Evolutionary conservation across 2,329 filamentous ascomycete genomes (phyloP), one percentile per base, ranked within the genome.

Genomic region (Purpureocillium takamizusanense): DNA sequence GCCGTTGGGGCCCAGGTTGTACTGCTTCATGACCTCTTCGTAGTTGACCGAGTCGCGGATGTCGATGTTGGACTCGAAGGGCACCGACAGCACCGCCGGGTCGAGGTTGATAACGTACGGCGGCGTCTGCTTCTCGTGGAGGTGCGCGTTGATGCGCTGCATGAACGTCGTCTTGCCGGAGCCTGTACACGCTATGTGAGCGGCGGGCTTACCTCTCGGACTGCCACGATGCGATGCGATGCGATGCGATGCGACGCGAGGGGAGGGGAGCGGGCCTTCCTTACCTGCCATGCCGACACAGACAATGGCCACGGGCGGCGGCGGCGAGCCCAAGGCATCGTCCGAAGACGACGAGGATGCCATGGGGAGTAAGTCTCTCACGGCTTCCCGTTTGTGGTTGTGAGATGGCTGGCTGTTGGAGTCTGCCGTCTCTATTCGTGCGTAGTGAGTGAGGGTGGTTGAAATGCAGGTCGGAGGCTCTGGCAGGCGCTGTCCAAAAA

Each of bases 101-200:
- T 98, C 92, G 45, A 98, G 83, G 62, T 98, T 98, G 57, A 98
- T 80, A 42, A 97, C 88, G 61, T 98, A 98, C 4, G 94, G 92
- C 1, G 87, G 81, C 14, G 81, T 76, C 42, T 82, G 78, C 53
- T 89, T 76, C 5, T 75, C 75, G 57, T 97, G 90, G 4, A 98
- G 80, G 58, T 98, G 76, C 1, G 90, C 83, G 61, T 95, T 95
- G 54, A 98, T 92, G 54, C 92, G 81, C 60, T 97, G 90, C 90
- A 98, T 97, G 58, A 98, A 98, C 0, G 94, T 98, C n/a, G 92
- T 98, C 70, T 98, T 98, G 54, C 92, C 92, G 13, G 88, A 94
- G 52, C 92, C 83, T 85, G 49, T 35, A 36, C 29, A 40, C 16
- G 35, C 11, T 5, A 6, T 12, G 28, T 30, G 28, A 30, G n/a